Percentiles rank a stretch among this genome's conserved stretches.
Evolutionary conservation across 306 rosid species (phyloP).

Genomic region (Morella rubra): DNA sequence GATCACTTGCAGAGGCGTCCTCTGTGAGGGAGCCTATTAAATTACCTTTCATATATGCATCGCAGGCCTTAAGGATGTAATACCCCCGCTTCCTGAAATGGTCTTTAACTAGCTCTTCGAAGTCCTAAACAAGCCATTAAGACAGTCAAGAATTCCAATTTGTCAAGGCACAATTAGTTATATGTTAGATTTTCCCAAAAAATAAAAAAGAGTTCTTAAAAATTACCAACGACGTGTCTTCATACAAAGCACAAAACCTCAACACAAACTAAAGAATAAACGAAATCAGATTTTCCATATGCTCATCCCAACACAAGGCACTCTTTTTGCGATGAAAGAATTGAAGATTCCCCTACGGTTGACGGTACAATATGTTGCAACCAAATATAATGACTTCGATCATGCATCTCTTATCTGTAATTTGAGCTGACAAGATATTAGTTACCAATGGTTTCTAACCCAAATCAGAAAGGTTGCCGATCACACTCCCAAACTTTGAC

Average conservation of each 20-base stretch:
- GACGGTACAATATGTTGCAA: background rate
- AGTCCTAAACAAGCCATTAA: slow-evolving; percentile 58
- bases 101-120: slow-evolving; percentile 69
- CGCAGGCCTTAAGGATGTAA: slow-evolving; percentile 92
- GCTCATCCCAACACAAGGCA: background rate
- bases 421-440: background rate
- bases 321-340: background rate
- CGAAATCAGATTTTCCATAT: background rate
- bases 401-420: background rate
- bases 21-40: slow-evolving; percentile 74
- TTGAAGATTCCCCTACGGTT: background rate
- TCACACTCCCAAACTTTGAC: background rate
- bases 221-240: background rate
- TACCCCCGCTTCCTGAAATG: slow-evolving; percentile 88
- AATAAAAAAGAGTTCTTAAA: background rate
- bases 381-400: background rate
- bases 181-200: background rate
- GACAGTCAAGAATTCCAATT: slow-evolving; percentile 13
- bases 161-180: slow-evolving; percentile 8
- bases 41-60: slow-evolving; percentile 87
- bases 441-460: background rate
- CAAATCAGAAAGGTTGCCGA: background rate
- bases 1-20: slow-evolving; percentile 64
- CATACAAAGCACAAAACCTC: background rate
- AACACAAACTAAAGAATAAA: background rate